These are phyloP conservation scores for Begonia peltatifolia DNA, from an alignment of 306 rosid genomes.

Conservation along the genomic window DNA sequence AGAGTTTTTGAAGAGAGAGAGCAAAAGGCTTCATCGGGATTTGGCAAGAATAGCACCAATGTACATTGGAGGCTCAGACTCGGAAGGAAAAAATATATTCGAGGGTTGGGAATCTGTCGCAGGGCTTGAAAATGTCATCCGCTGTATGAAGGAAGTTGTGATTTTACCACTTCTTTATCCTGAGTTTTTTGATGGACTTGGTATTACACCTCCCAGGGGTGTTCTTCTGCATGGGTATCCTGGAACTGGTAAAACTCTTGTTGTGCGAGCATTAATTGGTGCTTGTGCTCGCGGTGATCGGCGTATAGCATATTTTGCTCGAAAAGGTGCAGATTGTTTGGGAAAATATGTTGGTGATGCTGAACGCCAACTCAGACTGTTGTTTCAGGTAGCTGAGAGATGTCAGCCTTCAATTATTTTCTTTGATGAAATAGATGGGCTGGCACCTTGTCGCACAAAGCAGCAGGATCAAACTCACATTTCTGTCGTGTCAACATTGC, in stretches of 20 bases:
- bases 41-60: constrained; percentile 85
- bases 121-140: constrained; percentile 93
- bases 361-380: constrained; percentile 88
- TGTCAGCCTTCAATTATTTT: constrained; percentile 96
- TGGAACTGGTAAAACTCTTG: constrained; percentile 95
- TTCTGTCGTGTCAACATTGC: constrained; percentile 95
- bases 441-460: constrained; percentile 84
- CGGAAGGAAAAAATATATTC: constrained; percentile 41
- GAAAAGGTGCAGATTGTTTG: constrained; percentile 98
- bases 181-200: constrained; percentile 68
- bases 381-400: constrained; percentile 97
- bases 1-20: constrained; percentile 96
- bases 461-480: constrained; percentile 98
- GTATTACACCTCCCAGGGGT: constrained; percentile 95
- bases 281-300: constrained; percentile 92
- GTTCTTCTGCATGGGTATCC: constrained; percentile 97
- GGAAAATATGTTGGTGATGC: constrained; percentile 99
- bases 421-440: constrained; percentile 97
- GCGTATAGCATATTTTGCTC: constrained; percentile 91
- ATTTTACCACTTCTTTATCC: constrained; percentile 87
- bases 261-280: constrained; percentile 86
- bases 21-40: constrained; percentile 97
- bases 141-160: constrained; percentile 95
- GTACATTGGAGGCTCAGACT: constrained; percentile 78
- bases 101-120: constrained; percentile 99